Evolutionary conservation across 352 stramenopile genomes (phyloP).

Genomic region (Globisporangium emineosum): DNA sequence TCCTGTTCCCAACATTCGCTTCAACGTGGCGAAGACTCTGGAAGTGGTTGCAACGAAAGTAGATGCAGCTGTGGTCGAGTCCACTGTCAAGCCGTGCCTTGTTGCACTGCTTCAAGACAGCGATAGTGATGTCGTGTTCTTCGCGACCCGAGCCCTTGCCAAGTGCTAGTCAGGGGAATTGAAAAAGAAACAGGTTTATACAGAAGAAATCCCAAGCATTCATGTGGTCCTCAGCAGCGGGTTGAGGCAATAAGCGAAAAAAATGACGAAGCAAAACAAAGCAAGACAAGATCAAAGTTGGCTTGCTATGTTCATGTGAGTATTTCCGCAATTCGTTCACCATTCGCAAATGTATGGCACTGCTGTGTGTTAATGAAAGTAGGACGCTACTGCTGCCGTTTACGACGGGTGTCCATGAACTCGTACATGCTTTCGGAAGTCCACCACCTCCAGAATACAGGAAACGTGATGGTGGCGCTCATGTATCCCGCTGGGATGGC

Average conservation of each 20-base stretch:
- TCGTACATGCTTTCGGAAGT: constrained; percentile 37
- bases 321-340: background rate
- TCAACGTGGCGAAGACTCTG: constrained; percentile 98
- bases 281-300: background rate
- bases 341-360: background rate
- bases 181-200: constrained; percentile 11
- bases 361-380: too few relatives aligned
- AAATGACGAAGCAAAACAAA: constrained; percentile 7
- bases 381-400: constrained; percentile 9
- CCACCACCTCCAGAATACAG: constrained; percentile 58
- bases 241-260: constrained; percentile 5
- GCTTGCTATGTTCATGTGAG: background rate
- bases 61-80: constrained; percentile 51
- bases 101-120: constrained; percentile 84
- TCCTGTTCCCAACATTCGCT: constrained; percentile 97
- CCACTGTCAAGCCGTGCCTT: constrained; percentile 85
- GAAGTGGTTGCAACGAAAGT: constrained; percentile 81
- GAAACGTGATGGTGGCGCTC: constrained; percentile 26
- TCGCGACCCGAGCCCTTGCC: constrained; percentile 77
- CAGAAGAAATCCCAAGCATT: constrained; percentile 12
- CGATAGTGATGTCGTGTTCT: constrained; percentile 94
- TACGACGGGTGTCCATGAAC: constrained; percentile 11
- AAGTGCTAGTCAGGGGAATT: constrained; percentile 38
- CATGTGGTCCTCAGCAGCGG: constrained; percentile 5
- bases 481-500: background rate